Conservation (phyloP, 192 early-diverging fungal species). For the Coemansia sp. region DNA sequence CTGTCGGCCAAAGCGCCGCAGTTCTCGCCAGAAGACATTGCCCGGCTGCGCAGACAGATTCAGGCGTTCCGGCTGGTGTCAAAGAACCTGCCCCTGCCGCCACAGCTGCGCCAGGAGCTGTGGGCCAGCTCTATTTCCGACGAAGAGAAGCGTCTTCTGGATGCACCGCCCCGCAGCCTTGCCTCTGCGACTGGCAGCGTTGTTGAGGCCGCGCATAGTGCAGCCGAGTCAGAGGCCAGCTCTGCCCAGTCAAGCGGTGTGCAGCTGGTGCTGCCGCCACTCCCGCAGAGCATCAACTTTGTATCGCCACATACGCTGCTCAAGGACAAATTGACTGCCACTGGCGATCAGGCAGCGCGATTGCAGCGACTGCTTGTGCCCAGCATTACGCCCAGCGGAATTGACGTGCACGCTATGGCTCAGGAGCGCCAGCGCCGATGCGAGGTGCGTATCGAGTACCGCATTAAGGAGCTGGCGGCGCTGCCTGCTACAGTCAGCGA, state of each 20-base stretch:
- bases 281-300: slow-evolving; percentile 35
- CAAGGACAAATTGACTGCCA: slow-evolving; percentile 58
- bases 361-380: slow-evolving; percentile 74
- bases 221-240: slow-evolving; percentile 5
- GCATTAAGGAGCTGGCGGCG: slow-evolving; percentile 74
- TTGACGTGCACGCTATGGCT: slow-evolving; percentile 76
- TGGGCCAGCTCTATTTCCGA: slow-evolving; percentile 52
- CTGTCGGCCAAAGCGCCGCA: slow-evolving; percentile 9
- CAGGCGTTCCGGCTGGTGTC: slow-evolving; percentile 81
- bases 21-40: slow-evolving; percentile 64
- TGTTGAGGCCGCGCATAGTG: slow-evolving; percentile 57
- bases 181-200: slow-evolving; percentile 54
- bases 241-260: slow-evolving; percentile 18
- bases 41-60: slow-evolving; percentile 76
- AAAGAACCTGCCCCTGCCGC: slow-evolving; percentile 75
- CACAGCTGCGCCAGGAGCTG: slow-evolving; percentile 67
- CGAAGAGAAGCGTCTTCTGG: slow-evolving; percentile 50
- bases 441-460: slow-evolving; percentile 67
- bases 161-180: slow-evolving; percentile 28
- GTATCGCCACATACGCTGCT: slow-evolving; percentile 60
- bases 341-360: slow-evolving; percentile 44
- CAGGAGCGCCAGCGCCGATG: slow-evolving; percentile 78
- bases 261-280: slow-evolving; percentile 26
- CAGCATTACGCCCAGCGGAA: slow-evolving; percentile 68
- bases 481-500: slow-evolving; percentile 68